Evolutionary conservation across 2,329 filamentous ascomycete species (phyloP), one percentile per base, ranked within the genome.

Genomic region (Apiospora kogelbergensis): DNA sequence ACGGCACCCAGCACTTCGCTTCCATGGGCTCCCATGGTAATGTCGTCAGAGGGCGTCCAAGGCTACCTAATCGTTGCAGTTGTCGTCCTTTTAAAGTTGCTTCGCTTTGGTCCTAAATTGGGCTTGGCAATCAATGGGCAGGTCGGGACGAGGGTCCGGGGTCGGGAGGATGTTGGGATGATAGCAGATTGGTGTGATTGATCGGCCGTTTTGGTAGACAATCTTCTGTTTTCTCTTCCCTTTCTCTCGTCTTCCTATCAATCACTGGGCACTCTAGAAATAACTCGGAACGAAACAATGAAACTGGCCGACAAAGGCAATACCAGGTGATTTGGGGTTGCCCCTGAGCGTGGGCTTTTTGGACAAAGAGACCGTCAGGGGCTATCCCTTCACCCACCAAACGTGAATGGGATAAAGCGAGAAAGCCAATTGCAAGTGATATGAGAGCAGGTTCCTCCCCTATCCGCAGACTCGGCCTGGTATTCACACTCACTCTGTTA

Each of bases 41-140:
- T 73, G 2, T 75, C 78, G n/a, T 81, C 84, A 48, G 81, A 85
- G 67, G 80, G 86, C 70, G 81, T 83, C 64, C 79, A 86, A 73
- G 3, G 22, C 37, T 22, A 37, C 53, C n/a, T 60, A 26, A 33
- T n/a, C 11, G 26, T 57, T n/a, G 24, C 15, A 4, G 46, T 6
- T 7, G 48, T 57, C 48, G 53, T 60, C 7, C 6, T 37, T 60
- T 60, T 60, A 60, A 60, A 20, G 26, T 37, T 37, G 53, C 30
- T 22, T 60, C 30, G 10, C 24, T 20, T 20, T 3, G 30, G 17
- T 20, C 30, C 17, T 20, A 45, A n/a, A n/a, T 37, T n/a, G 26
- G 11, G 40, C 40, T 42, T 42, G 40, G 40, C 10, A 15, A 13
- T 42, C 13, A 42, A 15, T 42, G 40, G 40, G 40, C 4, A 42